Conservation (phyloP, 148 eudicot species). For the Heliosperma pusillum region DNA sequence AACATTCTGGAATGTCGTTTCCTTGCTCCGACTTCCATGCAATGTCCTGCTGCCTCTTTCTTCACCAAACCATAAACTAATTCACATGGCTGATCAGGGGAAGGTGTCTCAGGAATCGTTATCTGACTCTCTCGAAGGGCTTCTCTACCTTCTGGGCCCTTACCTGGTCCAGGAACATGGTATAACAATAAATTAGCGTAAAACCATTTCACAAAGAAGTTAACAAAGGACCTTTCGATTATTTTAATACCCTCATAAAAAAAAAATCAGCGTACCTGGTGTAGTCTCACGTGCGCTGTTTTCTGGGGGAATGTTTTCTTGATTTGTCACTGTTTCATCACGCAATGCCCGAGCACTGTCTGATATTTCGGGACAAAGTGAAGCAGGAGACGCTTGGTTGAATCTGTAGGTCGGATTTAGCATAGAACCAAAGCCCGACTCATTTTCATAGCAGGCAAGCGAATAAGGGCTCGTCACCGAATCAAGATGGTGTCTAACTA, state of each 20-base stretch:
- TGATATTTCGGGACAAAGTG: slow-evolving; percentile 66
- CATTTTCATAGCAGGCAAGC: slow-evolving; percentile 72
- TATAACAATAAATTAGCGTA: not conserved
- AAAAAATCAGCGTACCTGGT: slow-evolving; percentile 46
- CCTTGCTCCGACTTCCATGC: slow-evolving; percentile 67
- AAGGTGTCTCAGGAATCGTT: slow-evolving; percentile 97
- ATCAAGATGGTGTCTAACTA: slow-evolving; percentile 91
- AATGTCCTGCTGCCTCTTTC: slow-evolving; percentile 69
- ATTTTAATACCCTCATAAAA: too few species aligned
- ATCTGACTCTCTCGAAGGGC: slow-evolving; percentile 63
- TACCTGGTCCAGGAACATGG: slow-evolving; percentile 33
- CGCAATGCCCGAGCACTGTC: slow-evolving; percentile 38
- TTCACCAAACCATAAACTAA: slow-evolving; percentile 55
- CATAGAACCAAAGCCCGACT: slow-evolving; percentile 41
- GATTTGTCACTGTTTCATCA: slow-evolving; percentile 46
- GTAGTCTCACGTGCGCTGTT: slow-evolving; percentile 61
- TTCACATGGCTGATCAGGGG: slow-evolving; percentile 88
- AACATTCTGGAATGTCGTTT: slow-evolving; percentile 66
- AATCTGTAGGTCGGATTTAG: slow-evolving; percentile 33
- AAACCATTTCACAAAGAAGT: not conserved
- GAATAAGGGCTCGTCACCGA: slow-evolving; percentile 96
- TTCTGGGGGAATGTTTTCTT: slow-evolving; percentile 84
- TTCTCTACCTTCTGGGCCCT: slow-evolving; percentile 59
- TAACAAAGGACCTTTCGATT: too few species aligned
- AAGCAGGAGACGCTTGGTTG: slow-evolving; percentile 47